Evolutionary conservation across 2,329 filamentous ascomycete genomes (phyloP).

Genomic region (Aureobasidium uvarum): DNA sequence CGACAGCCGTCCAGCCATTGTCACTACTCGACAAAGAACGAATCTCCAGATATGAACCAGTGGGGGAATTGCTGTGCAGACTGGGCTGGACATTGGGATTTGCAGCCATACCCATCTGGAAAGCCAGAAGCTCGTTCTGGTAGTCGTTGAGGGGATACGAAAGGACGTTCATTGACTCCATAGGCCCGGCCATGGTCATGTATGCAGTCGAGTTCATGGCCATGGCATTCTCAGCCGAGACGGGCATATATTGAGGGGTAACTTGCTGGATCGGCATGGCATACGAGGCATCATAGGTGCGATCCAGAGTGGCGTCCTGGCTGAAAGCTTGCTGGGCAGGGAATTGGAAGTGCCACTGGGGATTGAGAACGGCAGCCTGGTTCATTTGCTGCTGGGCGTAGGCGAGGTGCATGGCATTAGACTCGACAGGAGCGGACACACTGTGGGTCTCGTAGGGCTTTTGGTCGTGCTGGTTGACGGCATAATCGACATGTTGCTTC

Average conservation of each 20-base stretch:
- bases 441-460: slow-evolving; percentile 30
- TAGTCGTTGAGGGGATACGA: slow-evolving; percentile 62
- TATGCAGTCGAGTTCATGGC: slow-evolving; percentile 43
- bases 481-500: slow-evolving; percentile 30
- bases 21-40: slow-evolving; percentile 82
- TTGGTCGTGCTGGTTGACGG: slow-evolving; percentile 16
- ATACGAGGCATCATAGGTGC: slow-evolving; percentile 43
- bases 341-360: slow-evolving; percentile 47
- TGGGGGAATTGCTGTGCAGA: slow-evolving; percentile 63
- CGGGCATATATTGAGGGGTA: slow-evolving; percentile 50
- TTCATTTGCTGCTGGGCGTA: slow-evolving; percentile 33
- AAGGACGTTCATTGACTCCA: slow-evolving; percentile 48
- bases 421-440: slow-evolving; percentile 34
- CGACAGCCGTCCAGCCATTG: slow-evolving; percentile 81
- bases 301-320: slow-evolving; percentile 39
- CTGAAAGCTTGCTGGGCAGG: slow-evolving; percentile 35
- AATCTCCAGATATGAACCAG: slow-evolving; percentile 79
- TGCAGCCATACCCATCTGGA: slow-evolving; percentile 48
- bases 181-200: slow-evolving; percentile 44
- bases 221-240: slow-evolving; percentile 40
- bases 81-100: slow-evolving; percentile 47
- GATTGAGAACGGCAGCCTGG: slow-evolving; percentile 35
- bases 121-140: slow-evolving; percentile 61
- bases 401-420: slow-evolving; percentile 37
- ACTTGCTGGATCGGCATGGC: slow-evolving; percentile 46